phyloP scores from a whole-genome alignment of 768 basidiomycete genomes.

The Tricholoma hemisulphureum region DNA sequence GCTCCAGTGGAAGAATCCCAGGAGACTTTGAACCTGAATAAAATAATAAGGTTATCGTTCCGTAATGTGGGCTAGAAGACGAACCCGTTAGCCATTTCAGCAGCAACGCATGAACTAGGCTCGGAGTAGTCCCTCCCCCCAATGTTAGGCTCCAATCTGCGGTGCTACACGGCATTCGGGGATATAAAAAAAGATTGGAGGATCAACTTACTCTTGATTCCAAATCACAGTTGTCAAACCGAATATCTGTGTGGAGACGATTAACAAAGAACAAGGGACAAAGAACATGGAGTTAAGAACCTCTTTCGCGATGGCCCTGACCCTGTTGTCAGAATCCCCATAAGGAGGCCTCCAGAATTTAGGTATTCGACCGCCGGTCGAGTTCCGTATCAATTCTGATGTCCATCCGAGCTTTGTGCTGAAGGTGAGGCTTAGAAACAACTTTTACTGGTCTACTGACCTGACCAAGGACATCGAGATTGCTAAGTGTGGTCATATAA shows the following conservation, averaged over 20 bases:
- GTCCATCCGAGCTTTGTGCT: constrained; percentile 68
- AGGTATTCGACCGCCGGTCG: constrained; percentile 69
- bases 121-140: constrained; percentile 39
- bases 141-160: constrained; percentile 68
- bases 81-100: constrained; percentile 55
- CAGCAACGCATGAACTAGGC: constrained; percentile 49
- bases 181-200: background rate
- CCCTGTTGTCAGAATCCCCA: constrained; percentile 81
- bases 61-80: constrained; percentile 8
- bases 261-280: background rate
- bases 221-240: constrained; percentile 83
- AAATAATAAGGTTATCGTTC: background rate
- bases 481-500: constrained; percentile 76
- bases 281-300: constrained; percentile 37
- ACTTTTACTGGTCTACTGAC: constrained; percentile 26
- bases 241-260: constrained; percentile 45
- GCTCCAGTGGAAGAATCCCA: constrained; percentile 82
- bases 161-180: constrained; percentile 43
- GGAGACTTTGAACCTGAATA: constrained; percentile 61
- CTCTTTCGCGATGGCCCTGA: constrained; percentile 80
- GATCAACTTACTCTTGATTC: constrained; percentile 76
- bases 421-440: background rate
- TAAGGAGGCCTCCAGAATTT: constrained; percentile 87
- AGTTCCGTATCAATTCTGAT: constrained; percentile 73
- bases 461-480: constrained; percentile 68